Evolutionary conservation across 306 rosid genomes (phyloP).

Genomic region (Malus orientalis): DNA sequence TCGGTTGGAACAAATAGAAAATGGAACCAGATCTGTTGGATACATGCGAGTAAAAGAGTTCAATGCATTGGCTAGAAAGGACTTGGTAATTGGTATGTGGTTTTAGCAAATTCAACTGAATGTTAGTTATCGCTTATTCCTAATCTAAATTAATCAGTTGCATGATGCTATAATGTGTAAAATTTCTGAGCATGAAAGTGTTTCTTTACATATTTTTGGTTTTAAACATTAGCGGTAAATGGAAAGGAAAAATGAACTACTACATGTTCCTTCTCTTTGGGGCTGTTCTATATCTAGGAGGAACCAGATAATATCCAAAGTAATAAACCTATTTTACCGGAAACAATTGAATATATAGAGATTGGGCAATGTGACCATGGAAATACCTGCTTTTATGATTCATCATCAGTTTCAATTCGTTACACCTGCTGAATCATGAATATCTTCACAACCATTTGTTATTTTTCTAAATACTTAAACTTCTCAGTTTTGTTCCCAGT

Average conservation of each 20-base stretch:
- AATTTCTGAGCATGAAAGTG: background rate
- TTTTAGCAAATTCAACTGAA: constrained; percentile 9
- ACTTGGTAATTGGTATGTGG: constrained; percentile 64
- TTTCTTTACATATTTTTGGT: background rate
- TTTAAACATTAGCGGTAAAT: background rate
- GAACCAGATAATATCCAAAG: background rate
- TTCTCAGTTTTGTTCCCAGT: background rate
- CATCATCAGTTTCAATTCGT: background rate
- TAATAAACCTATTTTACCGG: background rate
- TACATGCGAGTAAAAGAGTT: constrained; percentile 88
- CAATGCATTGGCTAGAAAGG: constrained; percentile 93
- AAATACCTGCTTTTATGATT: too few species aligned
- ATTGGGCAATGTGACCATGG: too few species aligned
- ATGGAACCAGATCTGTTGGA: constrained; percentile 58
- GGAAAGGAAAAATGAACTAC: background rate
- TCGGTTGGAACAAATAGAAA: constrained; percentile 65
- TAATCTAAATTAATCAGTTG: background rate
- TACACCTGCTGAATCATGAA: background rate
- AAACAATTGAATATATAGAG: too few species aligned
- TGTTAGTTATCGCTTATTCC: background rate
- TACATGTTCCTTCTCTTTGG: background rate
- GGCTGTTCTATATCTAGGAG: background rate
- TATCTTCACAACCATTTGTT: background rate
- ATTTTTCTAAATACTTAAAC: background rate
- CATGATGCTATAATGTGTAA: background rate